Percentiles rank a stretch among this genome's conserved stretches.
Conservation (phyloP, 192 early-diverging fungal species). For the Obelidium mucronatum region DNA sequence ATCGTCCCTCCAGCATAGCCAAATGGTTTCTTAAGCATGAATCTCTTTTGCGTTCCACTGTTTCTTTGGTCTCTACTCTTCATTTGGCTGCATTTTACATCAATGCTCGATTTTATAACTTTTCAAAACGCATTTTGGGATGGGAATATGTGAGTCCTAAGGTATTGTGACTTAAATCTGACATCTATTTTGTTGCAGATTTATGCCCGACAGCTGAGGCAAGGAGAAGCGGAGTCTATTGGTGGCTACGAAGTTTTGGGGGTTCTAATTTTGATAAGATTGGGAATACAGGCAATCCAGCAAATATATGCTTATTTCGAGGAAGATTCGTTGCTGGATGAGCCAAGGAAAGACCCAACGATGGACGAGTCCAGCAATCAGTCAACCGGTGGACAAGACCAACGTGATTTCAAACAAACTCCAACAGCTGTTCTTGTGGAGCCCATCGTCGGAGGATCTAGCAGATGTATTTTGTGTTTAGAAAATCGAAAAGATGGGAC, state of each 20-base stretch:
- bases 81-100: slow-evolving; percentile 94
- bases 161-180: not conserved
- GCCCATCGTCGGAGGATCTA: slow-evolving; percentile 24
- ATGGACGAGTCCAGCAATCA: not conserved
- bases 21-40: slow-evolving; percentile 5
- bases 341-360: no score
- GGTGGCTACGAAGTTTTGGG: slow-evolving; percentile 88
- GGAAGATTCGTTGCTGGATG: not conserved
- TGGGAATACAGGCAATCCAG: slow-evolving; percentile 63
- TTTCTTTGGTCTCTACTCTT: slow-evolving; percentile 43
- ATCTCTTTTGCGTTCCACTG: not conserved
- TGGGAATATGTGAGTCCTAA: slow-evolving; percentile 73
- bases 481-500: slow-evolving; percentile 77
- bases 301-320: not conserved
- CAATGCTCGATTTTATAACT: slow-evolving; percentile 78
- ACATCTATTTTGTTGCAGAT: slow-evolving; percentile 53
- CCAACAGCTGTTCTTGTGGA: slow-evolving; percentile 13
- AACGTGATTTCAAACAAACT: not conserved
- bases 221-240: slow-evolving; percentile 68
- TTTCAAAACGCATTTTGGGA: slow-evolving; percentile 81
- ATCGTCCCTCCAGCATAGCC: not conserved
- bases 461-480: slow-evolving; percentile 90
- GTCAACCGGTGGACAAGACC: not conserved
- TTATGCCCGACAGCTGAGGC: slow-evolving; percentile 76
- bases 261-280: slow-evolving; percentile 76